Base-by-base conservation (phyloP, 208 protist genomes). In the Endotrypanum monterogeii region DNA sequence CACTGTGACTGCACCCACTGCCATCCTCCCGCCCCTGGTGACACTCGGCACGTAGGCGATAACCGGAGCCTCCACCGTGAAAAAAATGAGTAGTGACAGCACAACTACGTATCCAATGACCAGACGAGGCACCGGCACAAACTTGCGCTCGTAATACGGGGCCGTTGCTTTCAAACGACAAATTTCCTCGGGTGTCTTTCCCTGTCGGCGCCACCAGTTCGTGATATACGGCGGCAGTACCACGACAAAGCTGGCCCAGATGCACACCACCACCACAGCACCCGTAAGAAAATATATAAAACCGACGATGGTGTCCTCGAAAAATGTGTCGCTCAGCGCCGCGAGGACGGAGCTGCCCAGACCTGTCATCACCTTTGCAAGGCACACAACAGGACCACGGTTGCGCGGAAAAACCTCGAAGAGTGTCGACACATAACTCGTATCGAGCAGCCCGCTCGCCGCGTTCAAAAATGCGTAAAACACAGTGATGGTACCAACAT, bases 321-420 rank as follows among this genome's bases (percentile, higher is more conserved):
- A 92, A 56, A 92, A 66, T n/a, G 79, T 89, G 46, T 67, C 63
- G 67, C 79, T 85, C 46, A 93, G 30, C 11, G 77, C 73, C 2
- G 88, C 70, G n/a, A 88, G 55, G 28, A 88, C 72, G 12, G 88
- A 90, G 80, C 85, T 84, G 63, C 88, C 88, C 30, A 93, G 76
- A n/a, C 85, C 78, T 4, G 88, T 87, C 88, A 93, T 89, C 55
- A 93, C 88, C 82, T 93, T 93, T n/a, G 79, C 88, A 16, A 92
- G 79, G 52, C 79, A 83, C 57, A 92, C 76, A 41, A 89, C 83
- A 7, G 84, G 87, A 62, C 87, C 87, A 48, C 87, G 84, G 76
- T 92, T 92, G 56, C 87, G 87, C 28, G 87, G 87, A 62, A 92
- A 92, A 0, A 87, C 61, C 69, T 92, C 87, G 68, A 83, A 76